Base-by-base conservation (phyloP, 2,329 filamentous ascomycete species). In the Bimuria novae-zelandiae region DNA sequence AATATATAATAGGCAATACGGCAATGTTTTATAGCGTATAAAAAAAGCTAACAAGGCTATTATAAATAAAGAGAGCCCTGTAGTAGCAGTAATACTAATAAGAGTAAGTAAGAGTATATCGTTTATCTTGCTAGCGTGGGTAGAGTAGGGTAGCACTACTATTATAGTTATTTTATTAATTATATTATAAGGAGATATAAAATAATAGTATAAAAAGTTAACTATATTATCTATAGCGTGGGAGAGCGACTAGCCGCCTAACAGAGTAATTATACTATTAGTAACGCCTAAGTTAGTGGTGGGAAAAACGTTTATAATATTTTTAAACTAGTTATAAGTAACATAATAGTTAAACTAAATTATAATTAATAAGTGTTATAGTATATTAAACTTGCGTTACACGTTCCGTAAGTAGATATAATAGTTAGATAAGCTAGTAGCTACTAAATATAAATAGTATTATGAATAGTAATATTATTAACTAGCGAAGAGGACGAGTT, bases 41-140 rank as follows among this genome's bases (percentile, higher is more conserved):
- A 49, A 63, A 51, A 19, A 54, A 48, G 61, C 56, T 7, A 50
- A 65, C 7, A 36, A 59, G 11, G 55, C 52, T 14, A 67, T 69
- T 43, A 52, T 61, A 37, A 48, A 49, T 11, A 51, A 54, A 4
- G n/a, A 56, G 43, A 64, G 60, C 51, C 52, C 42, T 11, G 53
- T 65, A 8, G 50, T 65, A n/a, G 54, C 46, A 14, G 52, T 68
- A 23, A 64, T 70, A 43, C 60, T 40, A 12, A 69, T 50, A 7
- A n/a, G n/a, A n/a, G n/a, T n/a, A n/a, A n/a, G n/a, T n/a, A n/a
- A n/a, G n/a, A n/a, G n/a, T n/a, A n/a, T n/a, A n/a, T n/a, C n/a
- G n/a, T n/a, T n/a, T n/a, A n/a, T n/a, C n/a, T n/a, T n/a, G n/a
- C n/a, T n/a, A n/a, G n/a, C n/a, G n/a, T n/a, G n/a, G n/a, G n/a